Evolutionary conservation across 495 filamentous ascomycete genomes (phyloP).

Genomic region (Collariella sp.): DNA sequence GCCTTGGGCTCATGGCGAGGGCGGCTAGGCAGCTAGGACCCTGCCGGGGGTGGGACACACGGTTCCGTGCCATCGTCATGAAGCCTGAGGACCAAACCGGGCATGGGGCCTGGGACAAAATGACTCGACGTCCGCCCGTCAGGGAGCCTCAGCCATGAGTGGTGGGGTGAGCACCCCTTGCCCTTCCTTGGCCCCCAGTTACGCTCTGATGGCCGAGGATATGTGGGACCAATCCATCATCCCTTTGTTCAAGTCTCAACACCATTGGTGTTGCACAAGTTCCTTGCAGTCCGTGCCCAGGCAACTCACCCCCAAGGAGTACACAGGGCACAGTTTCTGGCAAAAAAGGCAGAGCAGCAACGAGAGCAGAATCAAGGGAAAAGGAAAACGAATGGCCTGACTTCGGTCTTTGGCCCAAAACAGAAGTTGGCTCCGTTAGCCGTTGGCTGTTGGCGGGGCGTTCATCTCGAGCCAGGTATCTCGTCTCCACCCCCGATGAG

Average conservation of each 20-base stretch:
- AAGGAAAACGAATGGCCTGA: background rate
- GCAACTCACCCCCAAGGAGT: background rate
- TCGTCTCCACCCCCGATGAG: background rate
- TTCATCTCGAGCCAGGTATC: background rate
- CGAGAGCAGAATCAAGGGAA: background rate
- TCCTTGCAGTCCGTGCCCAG: constrained; percentile 9
- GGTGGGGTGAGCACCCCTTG: constrained; percentile 6
- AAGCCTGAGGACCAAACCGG: background rate
- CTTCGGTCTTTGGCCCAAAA: background rate
- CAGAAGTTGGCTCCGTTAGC: background rate
- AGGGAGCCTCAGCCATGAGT: constrained; percentile 4
- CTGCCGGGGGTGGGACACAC: background rate
- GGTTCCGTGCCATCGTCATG: background rate
- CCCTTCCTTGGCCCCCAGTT: background rate
- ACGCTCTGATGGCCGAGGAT: background rate
- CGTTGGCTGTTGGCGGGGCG: background rate
- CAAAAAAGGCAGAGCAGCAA: background rate
- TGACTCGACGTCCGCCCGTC: constrained; percentile 9
- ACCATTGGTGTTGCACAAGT: constrained; percentile 19
- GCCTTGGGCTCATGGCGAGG: constrained; percentile 4
- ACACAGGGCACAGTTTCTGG: background rate
- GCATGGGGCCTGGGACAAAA: background rate
- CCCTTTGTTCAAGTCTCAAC: background rate
- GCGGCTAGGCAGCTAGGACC: constrained; percentile 8
- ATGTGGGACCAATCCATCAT: background rate